Evolutionary conservation across 1,284 basidiomycete genomes (phyloP), one percentile per base, ranked within the genome.

Genomic region (Ceratobasidium sp.): DNA sequence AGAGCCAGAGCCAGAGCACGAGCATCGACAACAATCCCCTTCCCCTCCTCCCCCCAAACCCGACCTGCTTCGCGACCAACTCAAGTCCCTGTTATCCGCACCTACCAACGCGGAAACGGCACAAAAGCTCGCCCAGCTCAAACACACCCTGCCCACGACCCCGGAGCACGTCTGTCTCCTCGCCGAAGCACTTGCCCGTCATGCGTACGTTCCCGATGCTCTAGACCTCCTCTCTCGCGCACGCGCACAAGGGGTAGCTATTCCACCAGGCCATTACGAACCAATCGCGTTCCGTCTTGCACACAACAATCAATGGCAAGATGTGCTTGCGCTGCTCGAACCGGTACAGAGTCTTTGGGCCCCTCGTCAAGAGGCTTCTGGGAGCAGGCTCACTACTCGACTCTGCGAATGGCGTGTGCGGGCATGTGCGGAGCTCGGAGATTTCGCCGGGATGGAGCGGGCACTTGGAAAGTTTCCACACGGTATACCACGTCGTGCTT

Each of bases 381-480:
- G 8, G 22, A 43, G 61, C 56, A 61, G 29, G 29, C 31, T 72
- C 24, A 72, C 68, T 24, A 72, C 68, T 22, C 68, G 68, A 34
- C 43, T 72, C 7, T 72, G 68, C 68, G 68, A 72, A 31, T 72
- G 68, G 68, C 54, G 68, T 1, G 68, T 72, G 19, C 54, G 56
- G 9, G 68, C 68, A 46, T 72, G 68, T 72, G 68, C 68, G 31
- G 68, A 72, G 46, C 31, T 72, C 9, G 68, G 68, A 22, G 68
- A 72, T 24, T 72, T 61, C 49, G 56, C 68, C 43, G 68, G 68
- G 56, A 72, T 72, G 68, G 68, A 72, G 41, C 54, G 68, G 27
- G 68, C 68, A 37, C 58, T 72, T 29, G 68, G 68, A 5, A 49
- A 48, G 46, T 72, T 72, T 61, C 68, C 68, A 8, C 68, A 61